Base-by-base conservation (phyloP, 2,329 filamentous ascomycete genomes). In the Elsinoe necatrix region DNA sequence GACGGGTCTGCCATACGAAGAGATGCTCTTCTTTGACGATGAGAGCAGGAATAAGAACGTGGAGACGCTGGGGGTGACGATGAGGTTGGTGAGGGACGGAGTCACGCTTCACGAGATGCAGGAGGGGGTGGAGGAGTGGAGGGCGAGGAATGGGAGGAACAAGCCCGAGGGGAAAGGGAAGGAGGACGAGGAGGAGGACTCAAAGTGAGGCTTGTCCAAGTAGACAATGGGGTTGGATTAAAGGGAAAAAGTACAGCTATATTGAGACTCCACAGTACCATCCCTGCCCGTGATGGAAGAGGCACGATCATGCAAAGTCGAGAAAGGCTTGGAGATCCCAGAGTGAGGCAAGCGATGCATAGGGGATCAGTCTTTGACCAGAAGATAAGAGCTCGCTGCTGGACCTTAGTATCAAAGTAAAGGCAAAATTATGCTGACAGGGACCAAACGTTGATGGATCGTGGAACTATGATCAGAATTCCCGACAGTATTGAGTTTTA, bases 1-100 rank as follows among this genome's bases (percentile, higher is more conserved):
- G 57, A 90, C 86, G 12, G 83, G 83, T 1, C 70, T 96, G 2
- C 73, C 75, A 4, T 95, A 82, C 66, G 80, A 86, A 61, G 89
- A 96, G 48, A 95, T 97, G 85, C 69, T 97, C 31, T 97, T 97
- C 71, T 97, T 97, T 63, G 92, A 97, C 64, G 92, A 97, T 64
- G 92, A 97, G 79, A 77, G 79, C 54, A 75, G 92, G 59, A 97
- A 97, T 67, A 77, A 82, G 58, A 90, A 96, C 67, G 92, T 95
- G 0, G 82, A 86, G 71, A 75, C 79, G 45, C 66, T 96, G 51
- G 91, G 91, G 0, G 86, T 95, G 2, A 87, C 86, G 0, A 95
- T 97, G 82, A 83, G 83, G 67, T 73, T 96, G 51, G 85, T 97
- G 0, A 75, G 80, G 57, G 85, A 95, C 68, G 91, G 91, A 0